Base-by-base conservation (phyloP, 768 basidiomycete species). In the Glaciozyma antarctica region DNA sequence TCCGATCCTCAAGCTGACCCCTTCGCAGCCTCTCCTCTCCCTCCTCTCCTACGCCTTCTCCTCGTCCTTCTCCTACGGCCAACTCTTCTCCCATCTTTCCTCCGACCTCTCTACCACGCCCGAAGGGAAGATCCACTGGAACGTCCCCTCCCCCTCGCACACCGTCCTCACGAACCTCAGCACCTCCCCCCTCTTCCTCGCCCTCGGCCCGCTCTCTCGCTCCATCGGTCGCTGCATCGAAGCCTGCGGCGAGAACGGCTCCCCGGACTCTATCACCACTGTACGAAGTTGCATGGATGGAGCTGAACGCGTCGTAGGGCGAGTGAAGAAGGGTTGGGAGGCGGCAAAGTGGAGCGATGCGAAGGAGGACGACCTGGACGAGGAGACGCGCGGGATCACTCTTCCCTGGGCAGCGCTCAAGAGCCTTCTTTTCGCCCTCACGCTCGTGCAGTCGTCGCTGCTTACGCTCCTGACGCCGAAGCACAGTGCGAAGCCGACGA, bases 351-450 rank as follows among this genome's bases (percentile, higher is more conserved):
- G 72, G 70, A 64, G 66, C 5, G 64, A 71, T 41, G 38, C 43
- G 17, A 48, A n/a, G 47, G 47, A 48, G 21, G 47, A 48, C 21
- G 47, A 19, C 19, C n/a, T 7, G 58, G n/a, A 72, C 69, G 47
- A 48, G 47, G 47, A 48, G 47, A 48, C 47, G 1, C 59, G 67
- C n/a, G 21, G 28, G 12, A 43, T 63, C 49, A 66, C 66, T 12
- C 66, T 59, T 22, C 47, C 68, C 2, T 73, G 72, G 72, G 64
- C 65, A 19, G 62, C 69, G 30, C 64, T 73, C 59, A 73, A 73
- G 54, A 53, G 69, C 17, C 65, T 71, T 59, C 68, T 73, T 38
- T 73, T 73, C 58, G 56, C 68, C 5, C 54, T 63, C 19, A 71
- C 70, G 1, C 68, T 73, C 57, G 43, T 73, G 58, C 67, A 64